A percentile compares a stretch with the other conserved stretches of the same genome.
phyloP scores from a whole-genome alignment of 2,329 filamentous ascomycete species.

The Penicillium sp. region DNA sequence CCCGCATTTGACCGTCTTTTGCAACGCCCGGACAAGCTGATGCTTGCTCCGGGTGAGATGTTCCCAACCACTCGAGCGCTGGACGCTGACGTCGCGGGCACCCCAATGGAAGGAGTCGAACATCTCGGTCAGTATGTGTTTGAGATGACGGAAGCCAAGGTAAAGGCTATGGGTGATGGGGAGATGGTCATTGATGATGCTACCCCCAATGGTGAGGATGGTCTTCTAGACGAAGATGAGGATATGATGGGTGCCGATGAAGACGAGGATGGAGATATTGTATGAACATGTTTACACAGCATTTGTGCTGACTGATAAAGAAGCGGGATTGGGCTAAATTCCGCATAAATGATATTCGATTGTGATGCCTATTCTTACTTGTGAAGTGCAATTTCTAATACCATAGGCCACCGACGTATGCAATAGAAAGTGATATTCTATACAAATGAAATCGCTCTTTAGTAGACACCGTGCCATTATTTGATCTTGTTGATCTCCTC shows the following conservation, averaged over 20 bases:
- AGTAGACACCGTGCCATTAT: background rate
- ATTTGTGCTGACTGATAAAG: background rate
- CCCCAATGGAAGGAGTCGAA: constrained; percentile 85
- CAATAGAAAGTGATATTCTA: background rate
- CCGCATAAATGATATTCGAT: constrained; percentile 8
- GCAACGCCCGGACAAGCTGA: constrained; percentile 75
- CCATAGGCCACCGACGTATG: background rate
- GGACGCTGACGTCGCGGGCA: constrained; percentile 53
- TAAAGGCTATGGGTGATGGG: constrained; percentile 57
- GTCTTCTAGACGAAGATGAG: constrained; percentile 35
- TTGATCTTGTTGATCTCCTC: constrained; percentile 52
- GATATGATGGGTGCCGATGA: constrained; percentile 36
- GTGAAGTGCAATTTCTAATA: background rate
- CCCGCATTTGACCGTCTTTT: constrained; percentile 81
- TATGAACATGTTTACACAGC: constrained; percentile 27
- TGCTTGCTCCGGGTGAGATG: constrained; percentile 81
- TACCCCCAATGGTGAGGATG: constrained; percentile 31
- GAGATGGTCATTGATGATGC: constrained; percentile 38
- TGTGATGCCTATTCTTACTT: background rate
- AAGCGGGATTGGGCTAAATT: background rate
- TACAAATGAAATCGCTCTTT: background rate
- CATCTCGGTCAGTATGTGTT: constrained; percentile 95
- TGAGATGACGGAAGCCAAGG: constrained; percentile 83
- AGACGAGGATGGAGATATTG: constrained; percentile 37
- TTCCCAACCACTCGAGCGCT: constrained; percentile 66